Evolutionary conservation across 768 basidiomycete genomes (phyloP), one percentile per base, ranked within the genome.

Genomic region (Mrakia hoshinonis): DNA sequence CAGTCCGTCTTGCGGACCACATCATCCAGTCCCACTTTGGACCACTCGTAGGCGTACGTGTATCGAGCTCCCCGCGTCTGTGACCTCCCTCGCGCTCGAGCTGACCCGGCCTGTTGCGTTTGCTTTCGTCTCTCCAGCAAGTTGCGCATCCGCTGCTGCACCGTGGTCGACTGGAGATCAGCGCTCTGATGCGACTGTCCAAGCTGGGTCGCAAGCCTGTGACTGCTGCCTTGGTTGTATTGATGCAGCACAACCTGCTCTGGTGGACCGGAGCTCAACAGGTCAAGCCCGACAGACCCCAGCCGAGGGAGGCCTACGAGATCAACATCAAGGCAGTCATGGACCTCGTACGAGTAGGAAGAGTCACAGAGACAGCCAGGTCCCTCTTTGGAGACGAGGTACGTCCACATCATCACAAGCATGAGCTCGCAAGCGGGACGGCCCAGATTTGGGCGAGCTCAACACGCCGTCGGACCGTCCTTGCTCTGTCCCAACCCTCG

Each of bases 191-290:
- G 51, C 24, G 26, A 22, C 67, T 73, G 12, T 60, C 67, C n/a
- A 68, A 63, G 48, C 67, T 73, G 22, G 58, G 46, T 9, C 66
- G 64, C 6, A 43, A 43, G 11, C 54, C 70, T 5, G 84, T 88
- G 18, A 86, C 89, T 67, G 86, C 87, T 34, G 84, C 86, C 24
- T 81, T 94, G 24, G 81, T 96, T 55, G 85, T 88, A 55, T 84
- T 97, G 67, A 83, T 94, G 22, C 94, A 97, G 77, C 94, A 97
- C 78, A 93, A 96, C 79, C 80, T 96, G 54, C 82, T 94, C 54
- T 93, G 92, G 90, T 52, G 67, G 58, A 68, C 72, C 1, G 69
- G 69, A 43, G 51, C 67, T 48, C 43, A 66, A 22, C 43, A 46
- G 13, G 64, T 47, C 26, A 36, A 61, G n/a, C 15, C 4, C 18